A percentile compares a stretch with the other conserved stretches of the same genome.
Conservation (phyloP, 176 grass and related monocot species). For the Echinochloa phyllopogon region DNA sequence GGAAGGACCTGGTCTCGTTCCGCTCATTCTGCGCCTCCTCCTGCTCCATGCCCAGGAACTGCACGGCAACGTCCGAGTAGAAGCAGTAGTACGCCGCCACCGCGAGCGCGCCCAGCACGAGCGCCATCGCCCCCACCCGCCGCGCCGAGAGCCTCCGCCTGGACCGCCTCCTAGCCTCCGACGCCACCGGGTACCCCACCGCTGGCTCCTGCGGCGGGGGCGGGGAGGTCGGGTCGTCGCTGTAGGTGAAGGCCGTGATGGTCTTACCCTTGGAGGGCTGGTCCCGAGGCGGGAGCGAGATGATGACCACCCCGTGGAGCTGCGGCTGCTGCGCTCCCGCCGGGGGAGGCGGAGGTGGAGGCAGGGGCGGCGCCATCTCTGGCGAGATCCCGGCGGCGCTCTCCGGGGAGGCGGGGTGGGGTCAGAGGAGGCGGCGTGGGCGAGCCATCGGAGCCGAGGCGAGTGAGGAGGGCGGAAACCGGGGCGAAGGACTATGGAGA, state of each 20-base stretch:
- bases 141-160: slow-evolving; percentile 37
- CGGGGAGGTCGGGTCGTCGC: slow-evolving; percentile 41
- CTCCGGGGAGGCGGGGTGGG: slow-evolving; percentile 3
- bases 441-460: slow-evolving; percentile 35
- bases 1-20: slow-evolving; percentile 80
- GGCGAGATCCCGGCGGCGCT: slow-evolving; percentile 35
- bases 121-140: slow-evolving; percentile 39
- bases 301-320: slow-evolving; percentile 93
- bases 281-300: slow-evolving; percentile 85
- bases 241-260: slow-evolving; percentile 89
- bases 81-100: slow-evolving; percentile 69
- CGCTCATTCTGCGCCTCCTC: slow-evolving; percentile 52
- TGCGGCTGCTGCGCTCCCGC: slow-evolving; percentile 25
- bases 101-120: slow-evolving; percentile 53
- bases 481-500: not conserved
- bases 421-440: slow-evolving; percentile 45
- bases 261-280: slow-evolving; percentile 99
- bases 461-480: slow-evolving; percentile 36
- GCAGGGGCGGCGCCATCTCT: slow-evolving; percentile 44
- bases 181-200: not conserved
- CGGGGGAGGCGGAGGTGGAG: slow-evolving; percentile 9
- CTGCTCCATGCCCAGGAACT: slow-evolving; percentile 69
- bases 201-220: not conserved
- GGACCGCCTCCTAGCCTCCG: slow-evolving; percentile 36
- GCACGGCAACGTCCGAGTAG: slow-evolving; percentile 71